A percentile compares a stretch with the other conserved stretches of the same genome.
These are phyloP conservation scores for Santalum album DNA, from an alignment of 164 flowering plant species.

Conservation along the genomic window DNA sequence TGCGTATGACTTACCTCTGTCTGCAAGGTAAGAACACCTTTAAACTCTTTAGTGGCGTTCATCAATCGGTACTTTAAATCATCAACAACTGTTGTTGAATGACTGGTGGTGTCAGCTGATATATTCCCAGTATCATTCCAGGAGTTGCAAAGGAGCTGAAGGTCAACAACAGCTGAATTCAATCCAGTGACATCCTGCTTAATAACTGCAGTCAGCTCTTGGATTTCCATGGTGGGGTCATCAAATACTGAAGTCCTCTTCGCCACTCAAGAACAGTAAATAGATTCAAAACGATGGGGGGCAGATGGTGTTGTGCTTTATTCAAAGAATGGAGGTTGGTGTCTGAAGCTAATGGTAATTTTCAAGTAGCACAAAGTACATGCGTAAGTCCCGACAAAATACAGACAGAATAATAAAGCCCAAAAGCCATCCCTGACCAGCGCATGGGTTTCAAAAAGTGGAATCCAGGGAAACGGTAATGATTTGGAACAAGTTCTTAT, in stretches of 20 bases:
- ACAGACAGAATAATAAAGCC: too few relatives aligned
- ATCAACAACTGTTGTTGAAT: slow-evolving; percentile 92
- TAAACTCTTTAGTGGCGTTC: slow-evolving; percentile 92
- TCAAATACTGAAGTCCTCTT: slow-evolving; percentile 93
- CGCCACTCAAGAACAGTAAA: slow-evolving; percentile 62
- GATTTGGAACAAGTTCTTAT: too few relatives aligned
- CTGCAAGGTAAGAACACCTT: slow-evolving; percentile 93
- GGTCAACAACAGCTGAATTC: slow-evolving; percentile 87
- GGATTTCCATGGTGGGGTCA: slow-evolving; percentile 91
- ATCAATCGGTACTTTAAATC: slow-evolving; percentile 83
- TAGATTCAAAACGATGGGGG: too few relatives aligned
- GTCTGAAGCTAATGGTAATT: too few relatives aligned
- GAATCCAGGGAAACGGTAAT: too few relatives aligned
- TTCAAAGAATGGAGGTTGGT: too few relatives aligned
- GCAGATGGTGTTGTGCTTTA: too few relatives aligned
- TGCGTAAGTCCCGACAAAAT: too few relatives aligned
- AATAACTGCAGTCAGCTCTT: slow-evolving; percentile 86
- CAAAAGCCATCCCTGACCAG: too few relatives aligned
- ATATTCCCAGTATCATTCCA: slow-evolving; percentile 64
- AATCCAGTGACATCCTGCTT: slow-evolving; percentile 96
- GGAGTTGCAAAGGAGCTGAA: slow-evolving; percentile 72
- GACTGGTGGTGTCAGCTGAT: slow-evolving; percentile 75
- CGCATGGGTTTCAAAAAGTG: too few relatives aligned
- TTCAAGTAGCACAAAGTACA: too few relatives aligned
- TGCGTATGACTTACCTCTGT: slow-evolving; percentile 83